phyloP scores from a whole-genome alignment of 768 basidiomycete genomes.

The Leccinellum albellum region DNA sequence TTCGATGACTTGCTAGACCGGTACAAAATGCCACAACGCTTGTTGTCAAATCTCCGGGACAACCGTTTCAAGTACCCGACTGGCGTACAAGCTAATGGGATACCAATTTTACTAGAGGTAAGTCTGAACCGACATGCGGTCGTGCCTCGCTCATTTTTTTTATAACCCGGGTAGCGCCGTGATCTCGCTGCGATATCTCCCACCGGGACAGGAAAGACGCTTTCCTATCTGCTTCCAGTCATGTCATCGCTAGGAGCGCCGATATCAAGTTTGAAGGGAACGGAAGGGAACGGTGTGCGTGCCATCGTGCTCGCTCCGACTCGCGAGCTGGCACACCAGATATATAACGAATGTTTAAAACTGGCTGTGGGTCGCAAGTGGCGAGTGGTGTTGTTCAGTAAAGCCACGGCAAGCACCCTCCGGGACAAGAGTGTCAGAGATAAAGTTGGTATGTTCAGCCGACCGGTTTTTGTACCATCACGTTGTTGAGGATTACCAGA shows the following conservation, averaged over 20 bases:
- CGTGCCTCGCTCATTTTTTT: neutral
- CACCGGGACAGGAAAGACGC: constrained; percentile 95
- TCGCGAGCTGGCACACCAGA: constrained; percentile 93
- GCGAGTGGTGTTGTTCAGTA: constrained; percentile 79
- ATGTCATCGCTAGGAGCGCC: constrained; percentile 60
- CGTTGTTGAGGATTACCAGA: constrained; percentile 45
- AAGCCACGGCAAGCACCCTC: constrained; percentile 82
- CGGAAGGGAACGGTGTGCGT: constrained; percentile 57
- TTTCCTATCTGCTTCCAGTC: constrained; percentile 85
- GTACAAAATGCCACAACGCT: constrained; percentile 53
- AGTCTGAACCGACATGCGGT: constrained; percentile 16
- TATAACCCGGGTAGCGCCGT: constrained; percentile 46
- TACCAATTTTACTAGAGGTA: constrained; percentile 79
- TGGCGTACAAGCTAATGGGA: constrained; percentile 74
- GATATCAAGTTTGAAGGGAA: constrained; percentile 41
- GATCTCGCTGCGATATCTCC: constrained; percentile 95
- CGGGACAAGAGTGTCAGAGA: constrained; percentile 66
- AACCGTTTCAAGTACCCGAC: constrained; percentile 68
- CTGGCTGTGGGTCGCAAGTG: constrained; percentile 78
- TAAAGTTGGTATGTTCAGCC: constrained; percentile 62
- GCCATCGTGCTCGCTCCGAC: constrained; percentile 88
- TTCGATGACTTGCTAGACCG: constrained; percentile 59
- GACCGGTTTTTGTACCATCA: neutral
- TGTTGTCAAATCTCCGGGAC: constrained; percentile 61
- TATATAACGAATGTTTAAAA: constrained; percentile 85